phyloP scores from a whole-genome alignment of 2,329 filamentous ascomycete species.

The Xylaria sp. region DNA sequence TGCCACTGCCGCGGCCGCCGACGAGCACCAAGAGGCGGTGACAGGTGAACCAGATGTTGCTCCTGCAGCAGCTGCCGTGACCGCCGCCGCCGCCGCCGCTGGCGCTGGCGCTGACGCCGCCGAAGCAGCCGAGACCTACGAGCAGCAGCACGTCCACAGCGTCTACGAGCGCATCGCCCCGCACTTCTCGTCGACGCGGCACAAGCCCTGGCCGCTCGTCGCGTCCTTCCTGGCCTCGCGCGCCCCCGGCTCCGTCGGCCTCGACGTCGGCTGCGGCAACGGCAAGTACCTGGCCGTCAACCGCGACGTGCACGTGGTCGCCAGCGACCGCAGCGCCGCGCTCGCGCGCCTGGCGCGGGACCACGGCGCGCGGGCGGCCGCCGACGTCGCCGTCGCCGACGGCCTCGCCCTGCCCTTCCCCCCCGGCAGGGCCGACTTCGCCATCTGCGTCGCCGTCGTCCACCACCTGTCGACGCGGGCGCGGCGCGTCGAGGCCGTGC shows the following conservation, averaged over 20 bases:
- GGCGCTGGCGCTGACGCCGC: constrained; percentile 23
- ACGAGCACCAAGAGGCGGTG: constrained; percentile 7
- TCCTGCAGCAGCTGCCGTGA: constrained; percentile 2
- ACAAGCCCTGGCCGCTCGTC: constrained; percentile 91
- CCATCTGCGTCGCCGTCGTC: constrained; percentile 89
- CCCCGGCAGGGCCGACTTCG: constrained; percentile 67
- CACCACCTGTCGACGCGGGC: constrained; percentile 85
- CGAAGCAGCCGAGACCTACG: constrained; percentile 63
- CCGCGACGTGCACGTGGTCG: constrained; percentile 75
- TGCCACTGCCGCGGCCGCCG: constrained; percentile 1
- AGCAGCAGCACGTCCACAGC: constrained; percentile 83
- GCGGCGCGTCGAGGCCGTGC: constrained; percentile 73
- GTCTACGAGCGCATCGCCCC: constrained; percentile 88
- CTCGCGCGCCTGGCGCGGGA: constrained; percentile 55
- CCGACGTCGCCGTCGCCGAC: constrained; percentile 72
- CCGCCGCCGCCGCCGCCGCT: constrained; percentile 6
- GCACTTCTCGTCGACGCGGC: constrained; percentile 79
- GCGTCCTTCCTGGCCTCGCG: constrained; percentile 72
- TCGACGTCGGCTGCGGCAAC: constrained; percentile 95
- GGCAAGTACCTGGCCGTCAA: constrained; percentile 92
- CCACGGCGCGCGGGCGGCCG: constrained; percentile 30
- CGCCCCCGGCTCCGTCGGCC: constrained; percentile 72
- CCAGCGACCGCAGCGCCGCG: constrained; percentile 75
- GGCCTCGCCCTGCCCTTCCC: constrained; percentile 82
- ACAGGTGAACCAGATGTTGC: constrained; percentile 2